Conservation (phyloP, 345 rosid genomes). For the Euclidium syriacum region DNA sequence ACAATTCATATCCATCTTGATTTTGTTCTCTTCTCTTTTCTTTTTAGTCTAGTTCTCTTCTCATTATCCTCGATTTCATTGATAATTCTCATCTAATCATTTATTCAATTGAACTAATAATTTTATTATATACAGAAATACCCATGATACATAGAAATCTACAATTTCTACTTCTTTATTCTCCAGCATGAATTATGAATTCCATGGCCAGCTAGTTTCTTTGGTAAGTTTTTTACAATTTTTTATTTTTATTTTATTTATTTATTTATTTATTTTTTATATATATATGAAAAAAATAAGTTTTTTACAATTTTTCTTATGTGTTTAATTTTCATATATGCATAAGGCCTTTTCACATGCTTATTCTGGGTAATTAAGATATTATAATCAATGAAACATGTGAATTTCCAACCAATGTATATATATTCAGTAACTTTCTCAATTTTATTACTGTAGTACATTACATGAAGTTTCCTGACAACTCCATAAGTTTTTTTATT, state of each 20-base stretch:
- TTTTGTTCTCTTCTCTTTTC: constrained; percentile 1
- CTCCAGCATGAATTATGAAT: not conserved
- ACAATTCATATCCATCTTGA: constrained; percentile 18
- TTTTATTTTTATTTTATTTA: not conserved
- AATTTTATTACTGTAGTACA: not conserved
- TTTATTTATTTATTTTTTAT: too few species aligned
- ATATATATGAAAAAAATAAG: too few species aligned
- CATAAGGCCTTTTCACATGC: not conserved
- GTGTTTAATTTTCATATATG: not conserved
- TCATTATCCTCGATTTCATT: not conserved
- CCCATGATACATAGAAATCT: too few species aligned
- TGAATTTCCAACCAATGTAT: not conserved
- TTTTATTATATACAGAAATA: not conserved
- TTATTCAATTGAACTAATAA: not conserved
- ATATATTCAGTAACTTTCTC: not conserved
- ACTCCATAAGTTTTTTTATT: too few species aligned
- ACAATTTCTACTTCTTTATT: not conserved
- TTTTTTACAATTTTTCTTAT: not conserved
- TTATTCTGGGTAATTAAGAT: not conserved
- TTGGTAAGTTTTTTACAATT: too few species aligned
- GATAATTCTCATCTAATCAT: not conserved
- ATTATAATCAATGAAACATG: not conserved
- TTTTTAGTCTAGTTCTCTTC: not conserved
- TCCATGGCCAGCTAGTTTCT: not conserved
- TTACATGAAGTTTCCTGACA: too few species aligned